Base-by-base conservation (phyloP, 805 yeast genomes). In the Komagataella kurtzmanii region DNA sequence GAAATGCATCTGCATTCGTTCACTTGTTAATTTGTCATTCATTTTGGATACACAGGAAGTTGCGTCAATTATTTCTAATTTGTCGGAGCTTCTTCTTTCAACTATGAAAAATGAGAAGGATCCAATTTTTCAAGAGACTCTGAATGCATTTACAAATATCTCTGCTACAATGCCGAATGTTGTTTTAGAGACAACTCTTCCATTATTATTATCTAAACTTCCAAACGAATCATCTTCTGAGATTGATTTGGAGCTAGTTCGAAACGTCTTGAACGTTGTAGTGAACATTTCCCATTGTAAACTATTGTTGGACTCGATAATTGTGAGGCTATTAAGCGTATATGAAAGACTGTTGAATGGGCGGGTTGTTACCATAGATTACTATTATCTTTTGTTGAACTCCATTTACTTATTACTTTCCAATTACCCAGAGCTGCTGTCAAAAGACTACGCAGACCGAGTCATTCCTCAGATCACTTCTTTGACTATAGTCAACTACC, bases 1-100 rank as follows among this genome's bases (percentile, higher is more conserved):
- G 52, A 74, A 88, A 58, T 73, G 84, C 24, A 67, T 83, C 45
- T 77, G 93, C 47, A 71, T 88, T 50, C 72, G 80, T 0, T 77
- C 79, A 50, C 59, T 88, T 46, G 68, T 81, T 7, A 66, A 71
- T 30, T 66, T 85, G 56, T 63, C 66, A 2, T 67, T 66, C 1
- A 81, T 78, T 56, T 65, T 88, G 49, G 64, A 65, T 14, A 55
- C 58, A 3, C 76, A 77, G 50, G 96, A 88, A 57, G 63, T 78
- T 24, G 75, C 79, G 24, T 65, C 86, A 50, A 69, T 86, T 6
- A 77, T 83, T 40, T 86, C 79, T 56, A 79, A 82, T 57, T 67
- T 88, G 44, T 79, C 79, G 3, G 89, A 83, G 46, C 74, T 80
- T 12, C 68, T 86, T 6, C 62, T 82, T n/a, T 30, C 40, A 30